Conservation (phyloP, 2,329 filamentous ascomycete species). For the Westerdykella ornata region DNA sequence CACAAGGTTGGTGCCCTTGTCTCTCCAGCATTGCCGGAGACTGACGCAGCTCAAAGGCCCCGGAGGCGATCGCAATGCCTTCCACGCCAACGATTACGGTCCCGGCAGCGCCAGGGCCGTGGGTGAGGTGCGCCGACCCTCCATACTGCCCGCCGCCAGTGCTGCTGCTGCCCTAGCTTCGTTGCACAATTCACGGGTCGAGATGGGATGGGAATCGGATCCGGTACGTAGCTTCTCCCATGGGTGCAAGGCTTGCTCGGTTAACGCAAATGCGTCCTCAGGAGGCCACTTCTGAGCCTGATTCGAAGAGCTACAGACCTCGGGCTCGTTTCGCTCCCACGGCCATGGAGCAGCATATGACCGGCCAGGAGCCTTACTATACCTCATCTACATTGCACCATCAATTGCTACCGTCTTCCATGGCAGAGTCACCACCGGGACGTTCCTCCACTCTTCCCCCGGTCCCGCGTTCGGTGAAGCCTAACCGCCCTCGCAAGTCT, state of each 20-base stretch:
- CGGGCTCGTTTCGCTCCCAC: constrained; percentile 37
- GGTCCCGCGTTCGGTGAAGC: constrained; percentile 65
- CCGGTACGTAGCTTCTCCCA: constrained; percentile 20
- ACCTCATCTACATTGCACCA: constrained; percentile 55
- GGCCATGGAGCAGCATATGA: constrained; percentile 64
- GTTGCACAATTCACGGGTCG: constrained; percentile 71
- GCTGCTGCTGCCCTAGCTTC: constrained; percentile 84
- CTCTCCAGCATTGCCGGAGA: constrained; percentile 27
- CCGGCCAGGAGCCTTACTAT: constrained; percentile 40
- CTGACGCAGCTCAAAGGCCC: constrained; percentile 42
- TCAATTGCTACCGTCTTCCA: constrained; percentile 74
- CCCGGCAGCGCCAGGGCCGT: constrained; percentile 60
- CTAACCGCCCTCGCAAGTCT: constrained; percentile 71
- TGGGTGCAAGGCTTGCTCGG: not conserved
- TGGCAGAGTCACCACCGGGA: constrained; percentile 74
- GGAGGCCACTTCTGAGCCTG: constrained; percentile 36
- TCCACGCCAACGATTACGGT: constrained; percentile 60
- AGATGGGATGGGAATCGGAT: constrained; percentile 45
- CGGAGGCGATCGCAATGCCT: constrained; percentile 56
- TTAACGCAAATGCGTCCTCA: constrained; percentile 22
- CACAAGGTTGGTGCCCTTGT: constrained; percentile 27
- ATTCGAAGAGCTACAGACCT: constrained; percentile 34
- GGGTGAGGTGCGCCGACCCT: constrained; percentile 62
- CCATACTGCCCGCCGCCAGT: constrained; percentile 60
- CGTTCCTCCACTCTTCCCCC: constrained; percentile 85